phyloP scores from a whole-genome alignment of 768 basidiomycete species.

The Lactarius tabidus region DNA sequence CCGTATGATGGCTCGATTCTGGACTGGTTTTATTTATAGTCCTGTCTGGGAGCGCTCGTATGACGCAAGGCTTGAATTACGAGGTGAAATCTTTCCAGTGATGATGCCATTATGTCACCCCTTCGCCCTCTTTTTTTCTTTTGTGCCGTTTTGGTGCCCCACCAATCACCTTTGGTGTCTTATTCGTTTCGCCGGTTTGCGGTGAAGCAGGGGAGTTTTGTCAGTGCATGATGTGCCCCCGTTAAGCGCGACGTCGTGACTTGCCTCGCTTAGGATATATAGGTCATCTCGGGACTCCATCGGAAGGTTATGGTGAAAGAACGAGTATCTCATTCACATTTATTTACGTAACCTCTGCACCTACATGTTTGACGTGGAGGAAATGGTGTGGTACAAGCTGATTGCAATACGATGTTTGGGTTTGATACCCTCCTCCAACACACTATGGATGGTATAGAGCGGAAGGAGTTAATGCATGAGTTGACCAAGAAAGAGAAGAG shows the following conservation, averaged over 20 bases:
- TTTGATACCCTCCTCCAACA: not conserved
- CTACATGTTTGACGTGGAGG: not conserved
- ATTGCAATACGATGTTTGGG: not conserved
- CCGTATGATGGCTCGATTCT: not conserved
- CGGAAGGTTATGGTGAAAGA: no score
- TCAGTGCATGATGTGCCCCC: not conserved
- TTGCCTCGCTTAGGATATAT: not conserved
- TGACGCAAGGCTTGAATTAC: not conserved
- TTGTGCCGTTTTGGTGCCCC: not conserved
- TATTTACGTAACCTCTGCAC: not conserved
- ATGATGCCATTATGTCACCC: not conserved
- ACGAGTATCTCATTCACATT: not conserved
- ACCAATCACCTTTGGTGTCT: not conserved
- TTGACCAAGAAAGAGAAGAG: not conserved
- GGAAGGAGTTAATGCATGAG: not conserved
- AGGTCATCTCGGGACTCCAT: not conserved
- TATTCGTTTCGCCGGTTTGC: not conserved
- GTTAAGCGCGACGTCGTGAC: not conserved
- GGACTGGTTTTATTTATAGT: not conserved
- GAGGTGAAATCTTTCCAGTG: not conserved
- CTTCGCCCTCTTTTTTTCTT: not conserved
- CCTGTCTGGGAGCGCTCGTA: not conserved
- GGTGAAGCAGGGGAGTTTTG: not conserved
- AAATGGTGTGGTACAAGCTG: not conserved
- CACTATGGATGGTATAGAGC: not conserved